Evolutionary conservation across 768 basidiomycete species (phyloP).

Genomic region (Rhodotorula toruloides): DNA sequence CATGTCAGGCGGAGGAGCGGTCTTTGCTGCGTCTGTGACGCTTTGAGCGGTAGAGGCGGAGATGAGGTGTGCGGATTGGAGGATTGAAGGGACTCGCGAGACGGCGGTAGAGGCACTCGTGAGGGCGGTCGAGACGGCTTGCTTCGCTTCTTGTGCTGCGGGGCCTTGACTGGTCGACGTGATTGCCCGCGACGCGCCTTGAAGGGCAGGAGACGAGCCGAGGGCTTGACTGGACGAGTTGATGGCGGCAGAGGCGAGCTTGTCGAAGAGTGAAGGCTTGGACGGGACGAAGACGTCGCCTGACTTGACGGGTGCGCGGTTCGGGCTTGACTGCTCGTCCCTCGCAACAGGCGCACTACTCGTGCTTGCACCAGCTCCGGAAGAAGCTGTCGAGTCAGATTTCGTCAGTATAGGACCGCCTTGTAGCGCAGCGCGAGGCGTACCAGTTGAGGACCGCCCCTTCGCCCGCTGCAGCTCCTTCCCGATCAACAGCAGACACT

Average conservation of each 20-base stretch:
- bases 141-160: background rate
- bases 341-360: no score
- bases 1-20: background rate
- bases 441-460: constrained; percentile 20
- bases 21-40: background rate
- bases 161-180: background rate
- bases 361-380: no score
- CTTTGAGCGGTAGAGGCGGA: background rate
- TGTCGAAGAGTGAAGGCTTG: constrained; percentile 33
- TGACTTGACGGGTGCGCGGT: constrained; percentile 3
- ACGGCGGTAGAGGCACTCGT: background rate
- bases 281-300: constrained; percentile 28
- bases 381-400: background rate
- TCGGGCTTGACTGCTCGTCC: background rate
- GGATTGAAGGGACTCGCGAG: constrained; percentile 31
- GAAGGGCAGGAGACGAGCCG: constrained; percentile 6
- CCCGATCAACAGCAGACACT: constrained; percentile 35
- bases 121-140: constrained; percentile 18
- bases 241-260: constrained; percentile 7
- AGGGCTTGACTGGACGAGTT: background rate
- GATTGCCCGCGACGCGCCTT: background rate
- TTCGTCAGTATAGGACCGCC: background rate
- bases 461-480: constrained; percentile 34
- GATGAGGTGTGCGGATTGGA: constrained; percentile 19
- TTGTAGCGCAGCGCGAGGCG: constrained; percentile 6